Evolutionary conservation across 2,329 filamentous ascomycete genomes (phyloP).

Genomic region (Dactylellina sp.): DNA sequence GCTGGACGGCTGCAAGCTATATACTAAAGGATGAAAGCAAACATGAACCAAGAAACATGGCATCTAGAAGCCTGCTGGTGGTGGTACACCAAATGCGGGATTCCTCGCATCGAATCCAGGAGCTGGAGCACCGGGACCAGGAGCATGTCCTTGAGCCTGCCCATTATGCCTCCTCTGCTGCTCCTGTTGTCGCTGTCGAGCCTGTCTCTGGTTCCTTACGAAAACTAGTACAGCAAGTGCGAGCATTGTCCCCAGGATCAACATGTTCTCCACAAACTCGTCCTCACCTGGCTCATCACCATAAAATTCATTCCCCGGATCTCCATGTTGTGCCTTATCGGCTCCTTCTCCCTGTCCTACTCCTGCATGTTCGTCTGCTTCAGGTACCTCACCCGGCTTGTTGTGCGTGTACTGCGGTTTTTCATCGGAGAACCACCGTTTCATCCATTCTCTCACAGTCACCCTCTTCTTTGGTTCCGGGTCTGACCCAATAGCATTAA

Average conservation of each 20-base stretch:
- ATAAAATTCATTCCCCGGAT: conserved; percentile 65
- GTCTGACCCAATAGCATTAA: conserved; percentile 71
- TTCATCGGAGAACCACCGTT: conserved; percentile 60
- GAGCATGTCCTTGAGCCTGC: conserved; percentile 26
- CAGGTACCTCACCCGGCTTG: conserved; percentile 43
- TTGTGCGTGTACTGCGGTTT: conserved; percentile 58
- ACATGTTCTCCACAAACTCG: conserved; percentile 82
- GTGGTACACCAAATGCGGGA: conserved; percentile 32
- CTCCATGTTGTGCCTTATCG: conserved; percentile 17
- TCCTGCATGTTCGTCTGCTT: conserved; percentile 42
- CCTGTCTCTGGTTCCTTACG: conserved; percentile 78
- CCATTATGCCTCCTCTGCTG: conserved; percentile 49
- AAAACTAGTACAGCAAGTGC: conserved; percentile 82
- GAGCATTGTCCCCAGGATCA: conserved; percentile 82
- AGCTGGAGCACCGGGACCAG: conserved; percentile 58
- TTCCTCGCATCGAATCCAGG: conserved; percentile 43
- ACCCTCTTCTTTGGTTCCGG: conserved; percentile 58
- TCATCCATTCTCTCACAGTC: conserved; percentile 59
- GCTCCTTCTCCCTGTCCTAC: conserved; percentile 35
- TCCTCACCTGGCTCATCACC: conserved; percentile 76
- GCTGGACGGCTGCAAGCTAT: conserved; percentile 3
- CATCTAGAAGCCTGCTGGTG: conserved; percentile 30
- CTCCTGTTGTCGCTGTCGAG: conserved; percentile 60
- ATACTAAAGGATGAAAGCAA: conserved; percentile 29
- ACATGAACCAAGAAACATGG: not conserved